Evolutionary conservation across 2,329 filamentous ascomycete genomes (phyloP).

Genomic region (Zymoseptoria passerinii): DNA sequence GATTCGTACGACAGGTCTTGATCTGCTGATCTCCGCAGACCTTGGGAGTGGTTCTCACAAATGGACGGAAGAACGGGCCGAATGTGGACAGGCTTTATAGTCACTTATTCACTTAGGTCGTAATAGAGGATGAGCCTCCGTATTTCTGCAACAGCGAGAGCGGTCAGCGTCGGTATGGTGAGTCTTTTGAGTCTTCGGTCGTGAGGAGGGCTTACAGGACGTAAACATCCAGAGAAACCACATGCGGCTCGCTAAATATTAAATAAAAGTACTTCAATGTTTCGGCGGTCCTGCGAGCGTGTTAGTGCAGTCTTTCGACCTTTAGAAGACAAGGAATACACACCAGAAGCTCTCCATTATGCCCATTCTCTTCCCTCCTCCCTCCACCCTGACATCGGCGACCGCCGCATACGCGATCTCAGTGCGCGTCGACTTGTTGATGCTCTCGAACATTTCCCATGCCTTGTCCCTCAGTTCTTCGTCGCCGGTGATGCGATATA

Average conservation of each 20-base stretch:
- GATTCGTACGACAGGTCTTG: no score
- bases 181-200: no score
- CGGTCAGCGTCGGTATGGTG: no score
- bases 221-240: conserved; percentile 51
- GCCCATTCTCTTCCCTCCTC: conserved; percentile 38
- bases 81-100: neutral
- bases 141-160: conserved; percentile 26
- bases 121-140: conserved; percentile 36
- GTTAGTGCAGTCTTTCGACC: neutral
- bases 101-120: conserved; percentile 8
- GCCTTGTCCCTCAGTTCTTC: conserved; percentile 57
- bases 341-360: conserved; percentile 30
- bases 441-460: conserved; percentile 64
- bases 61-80: neutral
- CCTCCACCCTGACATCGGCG: conserved; percentile 52
- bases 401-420: conserved; percentile 58
- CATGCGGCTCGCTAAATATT: conserved; percentile 51
- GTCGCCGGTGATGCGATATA: conserved; percentile 67
- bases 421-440: conserved; percentile 54
- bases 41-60: neutral
- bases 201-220: conserved; percentile 28
- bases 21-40: no score
- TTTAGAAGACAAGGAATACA: neutral
- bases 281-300: conserved; percentile 44
- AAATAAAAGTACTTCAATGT: conserved; percentile 59